Evolutionary conservation across 768 basidiomycete genomes (phyloP).

Genomic region (Termitomyces sp.): DNA sequence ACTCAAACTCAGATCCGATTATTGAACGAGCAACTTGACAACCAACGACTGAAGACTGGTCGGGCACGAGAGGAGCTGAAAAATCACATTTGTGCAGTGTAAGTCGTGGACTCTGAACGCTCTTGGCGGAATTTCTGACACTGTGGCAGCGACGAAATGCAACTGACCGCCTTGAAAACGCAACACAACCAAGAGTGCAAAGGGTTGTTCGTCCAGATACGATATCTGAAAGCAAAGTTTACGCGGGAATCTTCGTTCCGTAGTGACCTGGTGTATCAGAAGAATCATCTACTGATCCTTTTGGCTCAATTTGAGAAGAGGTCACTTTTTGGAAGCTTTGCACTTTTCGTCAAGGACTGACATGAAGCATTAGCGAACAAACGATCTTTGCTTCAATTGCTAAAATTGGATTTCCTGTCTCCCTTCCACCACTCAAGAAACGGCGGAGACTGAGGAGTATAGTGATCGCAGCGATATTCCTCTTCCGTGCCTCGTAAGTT

Average conservation of each 20-base stretch:
- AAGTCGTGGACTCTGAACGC: slow-evolving; percentile 19
- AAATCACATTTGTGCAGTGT: slow-evolving; percentile 59
- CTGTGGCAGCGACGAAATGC: slow-evolving; percentile 40
- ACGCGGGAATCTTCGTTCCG: slow-evolving; percentile 81
- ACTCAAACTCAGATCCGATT: slow-evolving; percentile 58
- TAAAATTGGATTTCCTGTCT: slow-evolving; percentile 61
- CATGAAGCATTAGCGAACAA: slow-evolving; percentile 43
- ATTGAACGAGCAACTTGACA: slow-evolving; percentile 61
- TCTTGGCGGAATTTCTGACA: slow-evolving; percentile 4
- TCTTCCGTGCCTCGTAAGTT: slow-evolving; percentile 58
- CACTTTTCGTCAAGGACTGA: background rate
- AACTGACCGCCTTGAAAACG: slow-evolving; percentile 47
- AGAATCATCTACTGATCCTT: slow-evolving; percentile 78
- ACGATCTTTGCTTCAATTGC: slow-evolving; percentile 75
- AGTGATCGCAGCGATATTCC: slow-evolving; percentile 57
- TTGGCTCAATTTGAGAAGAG: slow-evolving; percentile 65
- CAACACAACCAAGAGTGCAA: slow-evolving; percentile 87
- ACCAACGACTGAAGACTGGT: slow-evolving; percentile 43
- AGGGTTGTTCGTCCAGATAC: slow-evolving; percentile 85
- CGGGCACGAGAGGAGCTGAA: slow-evolving; percentile 42
- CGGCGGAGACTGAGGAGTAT: slow-evolving; percentile 50
- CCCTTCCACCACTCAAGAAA: slow-evolving; percentile 32
- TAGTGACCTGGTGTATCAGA: slow-evolving; percentile 76
- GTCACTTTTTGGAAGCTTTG: slow-evolving; percentile 30
- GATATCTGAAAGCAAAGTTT: slow-evolving; percentile 89